Evolutionary conservation across 202 grass and related monocot genomes (phyloP).

Genomic region (Brachypodium distachyon): DNA sequence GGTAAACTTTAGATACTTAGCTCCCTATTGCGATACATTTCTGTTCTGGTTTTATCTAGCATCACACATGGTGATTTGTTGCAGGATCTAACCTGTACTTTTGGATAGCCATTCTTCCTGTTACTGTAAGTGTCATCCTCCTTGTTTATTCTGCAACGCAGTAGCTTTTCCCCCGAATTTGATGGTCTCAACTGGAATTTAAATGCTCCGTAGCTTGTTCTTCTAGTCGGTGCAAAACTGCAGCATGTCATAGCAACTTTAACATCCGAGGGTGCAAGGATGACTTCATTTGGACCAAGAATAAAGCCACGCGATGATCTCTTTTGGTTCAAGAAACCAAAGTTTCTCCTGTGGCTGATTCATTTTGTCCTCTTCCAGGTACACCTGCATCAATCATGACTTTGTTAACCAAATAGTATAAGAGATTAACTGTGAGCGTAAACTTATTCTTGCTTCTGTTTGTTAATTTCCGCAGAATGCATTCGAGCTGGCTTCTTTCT

Average conservation of each 20-base stretch:
- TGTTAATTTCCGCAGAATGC: constrained; percentile 71
- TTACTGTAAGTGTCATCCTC: constrained; percentile 46
- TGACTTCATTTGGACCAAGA: constrained; percentile 52
- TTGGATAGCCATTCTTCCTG: constrained; percentile 97
- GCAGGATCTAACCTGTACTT: constrained; percentile 96
- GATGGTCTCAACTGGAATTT: constrained; percentile 7
- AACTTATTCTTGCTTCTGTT: background rate
- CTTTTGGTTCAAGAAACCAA: constrained; percentile 99
- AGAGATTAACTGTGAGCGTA: background rate
- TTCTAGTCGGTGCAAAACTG: constrained; percentile 87
- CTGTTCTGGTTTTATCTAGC: constrained; percentile 1
- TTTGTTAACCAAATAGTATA: background rate
- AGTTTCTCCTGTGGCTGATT: constrained; percentile 80
- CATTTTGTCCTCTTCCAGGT: constrained; percentile 99
- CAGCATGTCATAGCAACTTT: constrained; percentile 93
- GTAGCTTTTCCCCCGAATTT: background rate
- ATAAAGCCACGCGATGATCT: constrained; percentile 85
- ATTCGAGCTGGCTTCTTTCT: constrained; percentile 96
- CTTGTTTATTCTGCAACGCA: background rate
- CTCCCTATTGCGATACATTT: background rate
- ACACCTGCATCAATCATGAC: background rate
- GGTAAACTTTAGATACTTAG: constrained; percentile 29
- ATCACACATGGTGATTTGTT: constrained; percentile 24
- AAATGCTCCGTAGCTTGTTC: constrained; percentile 69
- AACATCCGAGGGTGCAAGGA: constrained; percentile 69